Evolutionary conservation across 1,284 basidiomycete genomes (phyloP), one percentile per base, ranked within the genome.

Genomic region (Irpex rosettiformis): DNA sequence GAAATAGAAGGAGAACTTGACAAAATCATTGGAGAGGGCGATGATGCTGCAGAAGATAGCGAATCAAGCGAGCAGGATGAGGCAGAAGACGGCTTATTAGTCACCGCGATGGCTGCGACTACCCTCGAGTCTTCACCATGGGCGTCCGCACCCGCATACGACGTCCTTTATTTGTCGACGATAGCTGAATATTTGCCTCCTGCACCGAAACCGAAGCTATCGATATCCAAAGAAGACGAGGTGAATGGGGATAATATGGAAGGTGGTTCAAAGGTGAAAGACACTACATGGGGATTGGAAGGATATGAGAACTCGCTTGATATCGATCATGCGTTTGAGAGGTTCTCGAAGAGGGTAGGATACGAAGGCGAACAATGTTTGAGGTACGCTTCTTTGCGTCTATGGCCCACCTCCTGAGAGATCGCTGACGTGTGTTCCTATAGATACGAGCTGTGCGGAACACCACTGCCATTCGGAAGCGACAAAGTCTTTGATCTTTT

Each of bases 371-470:
- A 86, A 61, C 93, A 94, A 67, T 92, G 91, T 67, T 75, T 94
- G 48, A 79, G 92, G 91, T 91, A 55, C 57, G 55, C 22, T 25
- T 77, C n/a, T n/a, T n/a, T n/a, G n/a, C n/a, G n/a, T n/a, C n/a
- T n/a, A n/a, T n/a, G n/a, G n/a, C n/a, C n/a, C n/a, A n/a, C n/a
- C n/a, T n/a, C n/a, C n/a, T n/a, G n/a, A n/a, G n/a, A n/a, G n/a
- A n/a, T n/a, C 8, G 16, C 4, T 25, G 8, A 54, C 27, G 16
- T 43, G 8, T 37, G 8, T 18, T 56, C 7, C 28, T 40, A 42
- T 62, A 93, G 92, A 48, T 94, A 94, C 68, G 90, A 93, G 47
- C 76, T 91, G 13, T 78, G 80, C 27, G 89, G 91, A 13, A 79
- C 73, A 0, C 93, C 92, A 2, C 75, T 94, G 3, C 87, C 89